A percentile compares a stretch with the other conserved stretches of the same genome.
These are phyloP conservation scores for Rhinocladiella mackenziei DNA, from an alignment of 2,329 filamentous ascomycete species.

Conservation along the genomic window DNA sequence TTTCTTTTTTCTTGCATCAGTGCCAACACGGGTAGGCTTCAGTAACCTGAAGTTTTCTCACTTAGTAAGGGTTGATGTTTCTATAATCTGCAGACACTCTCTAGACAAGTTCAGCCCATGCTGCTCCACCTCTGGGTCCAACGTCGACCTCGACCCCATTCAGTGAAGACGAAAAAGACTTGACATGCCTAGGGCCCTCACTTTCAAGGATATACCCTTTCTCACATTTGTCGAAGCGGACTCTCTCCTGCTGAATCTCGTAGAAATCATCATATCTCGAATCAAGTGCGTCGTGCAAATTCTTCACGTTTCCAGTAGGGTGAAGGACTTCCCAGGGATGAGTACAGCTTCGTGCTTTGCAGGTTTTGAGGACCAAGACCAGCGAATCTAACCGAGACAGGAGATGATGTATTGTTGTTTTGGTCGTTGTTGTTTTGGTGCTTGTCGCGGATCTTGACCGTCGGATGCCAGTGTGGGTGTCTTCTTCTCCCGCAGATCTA, in stretches of 20 bases:
- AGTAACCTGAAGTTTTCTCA: no score
- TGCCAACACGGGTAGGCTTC: no score
- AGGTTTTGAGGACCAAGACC: constrained; percentile 39
- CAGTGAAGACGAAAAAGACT: no score
- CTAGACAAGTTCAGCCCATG: no score
- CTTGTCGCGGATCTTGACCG: no score
- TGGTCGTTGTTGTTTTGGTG: not conserved
- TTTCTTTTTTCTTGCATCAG: no score
- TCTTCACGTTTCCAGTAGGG: constrained; percentile 31
- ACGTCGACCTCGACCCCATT: no score
- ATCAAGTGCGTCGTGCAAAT: constrained; percentile 35
- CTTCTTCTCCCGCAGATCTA: no score
- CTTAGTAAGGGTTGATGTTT: no score
- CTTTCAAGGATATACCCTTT: constrained; percentile 36
- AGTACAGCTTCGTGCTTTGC: constrained; percentile 36
- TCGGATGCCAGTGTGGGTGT: no score
- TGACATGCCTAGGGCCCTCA: constrained; percentile 33
- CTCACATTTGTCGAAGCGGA: constrained; percentile 37
- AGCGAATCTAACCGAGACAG: constrained; percentile 36
- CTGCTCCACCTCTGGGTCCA: no score
- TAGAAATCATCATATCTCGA: constrained; percentile 36
- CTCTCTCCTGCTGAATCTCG: constrained; percentile 30
- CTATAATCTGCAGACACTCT: no score
- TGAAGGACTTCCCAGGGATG: constrained; percentile 39
- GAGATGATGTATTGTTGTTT: constrained; percentile 26